Evolutionary conservation across 2,329 filamentous ascomycete genomes (phyloP).

Genomic region (Trichophyton rubrum): DNA sequence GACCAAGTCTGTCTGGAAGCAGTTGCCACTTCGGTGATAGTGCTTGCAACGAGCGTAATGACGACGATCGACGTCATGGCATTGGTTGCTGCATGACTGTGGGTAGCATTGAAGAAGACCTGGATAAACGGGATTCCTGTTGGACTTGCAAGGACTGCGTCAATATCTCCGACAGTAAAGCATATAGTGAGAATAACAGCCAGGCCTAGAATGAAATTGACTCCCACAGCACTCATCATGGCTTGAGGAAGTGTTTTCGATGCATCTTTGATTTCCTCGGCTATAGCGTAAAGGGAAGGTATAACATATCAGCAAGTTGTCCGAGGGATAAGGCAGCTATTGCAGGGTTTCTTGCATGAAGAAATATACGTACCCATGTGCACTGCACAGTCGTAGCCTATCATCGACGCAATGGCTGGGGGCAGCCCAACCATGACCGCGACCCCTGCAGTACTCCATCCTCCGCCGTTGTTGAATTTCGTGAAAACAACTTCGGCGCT

Average conservation of each 20-base stretch:
- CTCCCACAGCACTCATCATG: slow-evolving; percentile 37
- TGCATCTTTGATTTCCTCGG: slow-evolving; percentile 36
- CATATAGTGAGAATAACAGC: slow-evolving; percentile 45
- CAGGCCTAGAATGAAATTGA: slow-evolving; percentile 44
- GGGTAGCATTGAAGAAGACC: slow-evolving; percentile 42
- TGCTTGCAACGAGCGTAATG: slow-evolving; percentile 38
- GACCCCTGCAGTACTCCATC: slow-evolving; percentile 27
- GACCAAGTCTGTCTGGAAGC: slow-evolving; percentile 48
- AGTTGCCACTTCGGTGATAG: slow-evolving; percentile 44
- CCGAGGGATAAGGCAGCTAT: neutral
- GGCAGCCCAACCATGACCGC: slow-evolving; percentile 31
- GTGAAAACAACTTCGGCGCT: slow-evolving; percentile 29
- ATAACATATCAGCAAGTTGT: neutral
- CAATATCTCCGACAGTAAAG: slow-evolving; percentile 42
- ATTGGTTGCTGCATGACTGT: slow-evolving; percentile 37
- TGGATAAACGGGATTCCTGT: slow-evolving; percentile 49
- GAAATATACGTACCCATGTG: slow-evolving; percentile 31
- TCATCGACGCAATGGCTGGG: slow-evolving; percentile 29
- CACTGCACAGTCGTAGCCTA: slow-evolving; percentile 34
- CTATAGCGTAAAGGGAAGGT: slow-evolving; percentile 14
- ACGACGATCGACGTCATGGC: slow-evolving; percentile 41
- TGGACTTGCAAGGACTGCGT: slow-evolving; percentile 31
- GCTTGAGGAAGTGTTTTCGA: slow-evolving; percentile 40
- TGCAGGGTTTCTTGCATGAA: neutral
- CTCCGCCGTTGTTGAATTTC: slow-evolving; percentile 30